Evolutionary conservation across 352 stramenopile species (phyloP).

Genomic region (Phytophthora cryptogea): DNA sequence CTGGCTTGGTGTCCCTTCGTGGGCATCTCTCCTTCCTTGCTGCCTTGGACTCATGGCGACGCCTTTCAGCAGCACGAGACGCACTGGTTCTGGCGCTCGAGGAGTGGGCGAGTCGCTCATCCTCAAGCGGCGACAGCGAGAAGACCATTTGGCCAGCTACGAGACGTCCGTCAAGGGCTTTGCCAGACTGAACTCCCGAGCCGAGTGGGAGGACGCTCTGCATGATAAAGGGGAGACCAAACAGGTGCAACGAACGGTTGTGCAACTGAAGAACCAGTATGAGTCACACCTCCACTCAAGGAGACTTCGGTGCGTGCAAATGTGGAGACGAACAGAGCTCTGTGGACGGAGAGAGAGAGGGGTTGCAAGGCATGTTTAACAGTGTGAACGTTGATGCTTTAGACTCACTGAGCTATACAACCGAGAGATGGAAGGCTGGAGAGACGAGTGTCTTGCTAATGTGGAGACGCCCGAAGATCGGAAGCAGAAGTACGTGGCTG

Average conservation of each 20-base stretch:
- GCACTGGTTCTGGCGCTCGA: constrained; percentile 27
- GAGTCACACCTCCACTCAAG: constrained; percentile 74
- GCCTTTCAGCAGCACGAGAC: constrained; percentile 12
- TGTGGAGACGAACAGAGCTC: neutral
- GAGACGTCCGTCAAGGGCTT: constrained; percentile 55
- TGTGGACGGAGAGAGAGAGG: constrained; percentile 1
- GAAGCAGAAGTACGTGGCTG: constrained; percentile 64
- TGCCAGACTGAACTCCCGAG: constrained; percentile 54
- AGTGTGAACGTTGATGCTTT: neutral
- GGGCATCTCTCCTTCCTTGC: constrained; percentile 5
- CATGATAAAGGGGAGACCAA: constrained; percentile 54
- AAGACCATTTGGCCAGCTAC: constrained; percentile 66
- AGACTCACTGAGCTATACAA: constrained; percentile 80
- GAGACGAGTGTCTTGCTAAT: constrained; percentile 61
- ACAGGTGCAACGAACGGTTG: constrained; percentile 48
- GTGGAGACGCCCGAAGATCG: constrained; percentile 79
- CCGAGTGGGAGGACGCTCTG: constrained; percentile 75
- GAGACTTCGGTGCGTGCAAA: constrained; percentile 41
- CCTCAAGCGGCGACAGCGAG: constrained; percentile 71
- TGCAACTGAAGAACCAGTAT: constrained; percentile 72
- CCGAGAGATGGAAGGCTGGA: constrained; percentile 77
- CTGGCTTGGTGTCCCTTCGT: constrained; percentile 6
- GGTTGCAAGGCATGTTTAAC: neutral
- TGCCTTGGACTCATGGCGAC: constrained; percentile 1
- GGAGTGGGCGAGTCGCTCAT: constrained; percentile 75